A percentile compares a stretch with the other conserved stretches of the same genome.
Conservation (phyloP, 257 asterid genomes). For the Solanum paucissectum region DNA sequence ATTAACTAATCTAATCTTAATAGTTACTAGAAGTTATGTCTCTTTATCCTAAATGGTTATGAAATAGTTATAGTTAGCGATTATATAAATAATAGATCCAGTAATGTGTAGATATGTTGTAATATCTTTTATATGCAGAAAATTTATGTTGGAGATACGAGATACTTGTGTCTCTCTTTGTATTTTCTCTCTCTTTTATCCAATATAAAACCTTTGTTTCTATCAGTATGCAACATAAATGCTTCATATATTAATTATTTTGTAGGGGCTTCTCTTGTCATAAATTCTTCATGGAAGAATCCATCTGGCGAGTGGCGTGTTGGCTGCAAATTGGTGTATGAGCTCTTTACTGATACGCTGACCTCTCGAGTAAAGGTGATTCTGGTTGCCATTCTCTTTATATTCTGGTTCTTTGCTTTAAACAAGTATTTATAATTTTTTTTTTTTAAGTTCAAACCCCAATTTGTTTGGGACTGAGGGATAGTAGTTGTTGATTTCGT, state of each 20-base stretch:
- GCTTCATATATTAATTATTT: background rate
- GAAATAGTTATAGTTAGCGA: background rate
- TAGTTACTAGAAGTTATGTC: background rate
- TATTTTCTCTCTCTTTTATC: background rate
- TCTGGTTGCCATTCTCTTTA: background rate
- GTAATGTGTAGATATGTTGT: background rate
- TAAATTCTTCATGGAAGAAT: constrained; percentile 82
- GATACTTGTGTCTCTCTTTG: background rate
- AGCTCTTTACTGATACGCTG: constrained; percentile 70
- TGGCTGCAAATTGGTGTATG: constrained; percentile 80
- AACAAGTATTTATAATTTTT: background rate
- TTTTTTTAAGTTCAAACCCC: background rate
- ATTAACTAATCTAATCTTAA: background rate
- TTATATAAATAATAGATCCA: background rate
- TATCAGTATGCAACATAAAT: background rate
- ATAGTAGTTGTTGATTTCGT: background rate
- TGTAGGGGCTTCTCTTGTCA: constrained; percentile 62
- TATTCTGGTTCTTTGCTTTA: background rate
- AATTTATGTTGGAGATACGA: background rate
- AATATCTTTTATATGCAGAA: background rate
- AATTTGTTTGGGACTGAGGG: background rate
- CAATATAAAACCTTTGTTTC: background rate
- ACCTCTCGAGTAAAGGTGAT: constrained; percentile 77
- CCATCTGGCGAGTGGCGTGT: constrained; percentile 95
- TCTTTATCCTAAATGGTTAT: background rate